Base-by-base conservation (phyloP, 2,329 filamentous ascomycete species). In the Phoma herbarum region DNA sequence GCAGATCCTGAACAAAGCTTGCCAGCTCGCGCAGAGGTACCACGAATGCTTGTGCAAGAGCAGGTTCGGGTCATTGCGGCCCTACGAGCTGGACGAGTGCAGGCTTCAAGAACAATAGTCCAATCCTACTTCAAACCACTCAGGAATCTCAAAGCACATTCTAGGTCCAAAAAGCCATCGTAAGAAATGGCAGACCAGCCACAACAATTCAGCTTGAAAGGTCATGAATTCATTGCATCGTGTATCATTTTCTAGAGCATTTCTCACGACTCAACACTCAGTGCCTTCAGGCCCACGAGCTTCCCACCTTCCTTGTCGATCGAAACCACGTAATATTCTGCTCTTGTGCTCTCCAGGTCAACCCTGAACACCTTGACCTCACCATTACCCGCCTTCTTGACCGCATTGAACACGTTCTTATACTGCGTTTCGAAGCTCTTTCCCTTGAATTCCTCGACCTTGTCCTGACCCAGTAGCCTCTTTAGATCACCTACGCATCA, bases 281-380 rank as follows among this genome's bases (percentile, higher is more conserved):
- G 80, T 11, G 89, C 91, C 83, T 92, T 94, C 55, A 90, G 83
- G 14, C 93, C 93, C 8, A 97, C 87, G 59, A 97, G 70, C 78
- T 83, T 85, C 18, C 82, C 84, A 12, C 83, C 84, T 49, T 84
- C 80, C 16, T 79, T 78, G 69, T 88, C 83, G 66, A 90, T 75
- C 22, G 86, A 86, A 45, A 97, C 80, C 58, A 97, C 80, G 84
- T 89, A 97, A 77, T 96, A 96, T 78, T 96, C 91, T 14, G 84
- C 83, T 72, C 89, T 84, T 25, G 88, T 86, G 12, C 81, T 80
- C 43, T 85, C 87, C 67, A 86, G 81, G 58, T 83, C 80, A 9
- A 96, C 86, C 52, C 85, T 82, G 71, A 95, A 97, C 22, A 96
- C 88, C 72, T 88, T 86, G 51, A 94, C 85, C 63, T 91, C 88